Conservation (phyloP, 176 grass and related monocot species). For the Ensete glaucum region DNA sequence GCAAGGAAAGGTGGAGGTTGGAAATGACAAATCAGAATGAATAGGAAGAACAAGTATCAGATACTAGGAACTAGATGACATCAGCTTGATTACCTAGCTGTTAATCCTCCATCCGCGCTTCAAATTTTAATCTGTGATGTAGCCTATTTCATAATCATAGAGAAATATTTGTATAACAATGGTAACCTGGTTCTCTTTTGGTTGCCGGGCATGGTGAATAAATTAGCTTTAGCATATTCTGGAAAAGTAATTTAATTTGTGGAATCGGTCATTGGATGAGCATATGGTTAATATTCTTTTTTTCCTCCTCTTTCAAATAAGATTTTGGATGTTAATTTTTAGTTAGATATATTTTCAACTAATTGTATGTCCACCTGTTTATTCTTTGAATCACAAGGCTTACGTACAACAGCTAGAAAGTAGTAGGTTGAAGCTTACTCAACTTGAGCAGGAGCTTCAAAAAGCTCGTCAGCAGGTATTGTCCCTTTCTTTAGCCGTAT, state of each 20-base stretch:
- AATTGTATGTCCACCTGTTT: not conserved
- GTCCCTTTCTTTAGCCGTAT: not conserved
- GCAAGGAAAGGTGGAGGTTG: no score
- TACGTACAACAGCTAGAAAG: slow-evolving; percentile 99
- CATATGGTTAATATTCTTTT: no score
- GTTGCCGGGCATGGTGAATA: no score
- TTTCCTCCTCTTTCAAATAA: no score
- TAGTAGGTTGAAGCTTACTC: slow-evolving; percentile 98
- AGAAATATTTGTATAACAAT: not conserved
- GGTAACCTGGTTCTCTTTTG: no score
- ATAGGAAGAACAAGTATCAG: no score
- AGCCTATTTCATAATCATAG: not conserved
- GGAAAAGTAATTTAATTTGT: not conserved
- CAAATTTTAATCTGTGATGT: not conserved
- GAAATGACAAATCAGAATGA: no score
- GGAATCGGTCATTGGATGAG: no score
- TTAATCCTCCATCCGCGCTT: not conserved
- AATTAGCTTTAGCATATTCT: not conserved
- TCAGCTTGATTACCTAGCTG: not conserved
- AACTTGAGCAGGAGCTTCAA: slow-evolving; percentile 96
- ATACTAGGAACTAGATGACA: not conserved
- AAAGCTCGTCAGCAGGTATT: slow-evolving; percentile 83
- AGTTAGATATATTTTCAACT: not conserved
- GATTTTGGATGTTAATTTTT: not conserved
- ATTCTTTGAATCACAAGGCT: slow-evolving; percentile 41